These are phyloP conservation scores for Allantophomopsis cytisporea DNA, from an alignment of 2,329 filamentous ascomycete genomes.

Conservation along the genomic window DNA sequence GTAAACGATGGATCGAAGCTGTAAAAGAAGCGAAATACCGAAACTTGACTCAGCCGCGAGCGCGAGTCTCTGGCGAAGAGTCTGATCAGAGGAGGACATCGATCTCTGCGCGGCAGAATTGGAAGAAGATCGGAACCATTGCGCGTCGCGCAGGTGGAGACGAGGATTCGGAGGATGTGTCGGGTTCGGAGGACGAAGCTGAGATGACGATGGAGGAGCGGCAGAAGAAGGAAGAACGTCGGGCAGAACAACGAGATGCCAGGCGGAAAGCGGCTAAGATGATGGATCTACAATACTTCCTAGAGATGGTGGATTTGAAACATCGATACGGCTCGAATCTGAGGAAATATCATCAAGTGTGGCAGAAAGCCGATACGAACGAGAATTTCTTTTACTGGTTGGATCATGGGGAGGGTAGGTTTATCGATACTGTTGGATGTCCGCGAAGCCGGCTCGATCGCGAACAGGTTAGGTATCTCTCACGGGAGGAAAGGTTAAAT, in stretches of 20 bases:
- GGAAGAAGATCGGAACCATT: constrained; percentile 61
- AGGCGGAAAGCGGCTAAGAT: constrained; percentile 56
- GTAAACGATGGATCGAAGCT: constrained; percentile 23
- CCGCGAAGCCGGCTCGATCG: constrained; percentile 62
- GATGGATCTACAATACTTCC: constrained; percentile 79
- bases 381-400: constrained; percentile 96
- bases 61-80: constrained; percentile 9
- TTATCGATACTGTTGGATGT: constrained; percentile 56
- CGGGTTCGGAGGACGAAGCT: constrained; percentile 7
- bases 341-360: constrained; percentile 68
- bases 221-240: constrained; percentile 24
- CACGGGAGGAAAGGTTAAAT: constrained; percentile 64
- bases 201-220: constrained; percentile 15
- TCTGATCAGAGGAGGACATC: constrained; percentile 2
- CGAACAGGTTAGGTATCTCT: constrained; percentile 74
- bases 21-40: constrained; percentile 42
- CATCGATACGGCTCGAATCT: constrained; percentile 81
- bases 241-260: constrained; percentile 35
- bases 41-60: constrained; percentile 29
- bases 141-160: constrained; percentile 61
- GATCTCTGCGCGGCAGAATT: constrained; percentile 46
- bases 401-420: constrained; percentile 63
- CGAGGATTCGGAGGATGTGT: constrained; percentile 23
- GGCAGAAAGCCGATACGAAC: constrained; percentile 63
- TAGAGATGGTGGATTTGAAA: constrained; percentile 72